Conservation (phyloP, 2,329 filamentous ascomycete species). For the Alternaria burnsii region DNA sequence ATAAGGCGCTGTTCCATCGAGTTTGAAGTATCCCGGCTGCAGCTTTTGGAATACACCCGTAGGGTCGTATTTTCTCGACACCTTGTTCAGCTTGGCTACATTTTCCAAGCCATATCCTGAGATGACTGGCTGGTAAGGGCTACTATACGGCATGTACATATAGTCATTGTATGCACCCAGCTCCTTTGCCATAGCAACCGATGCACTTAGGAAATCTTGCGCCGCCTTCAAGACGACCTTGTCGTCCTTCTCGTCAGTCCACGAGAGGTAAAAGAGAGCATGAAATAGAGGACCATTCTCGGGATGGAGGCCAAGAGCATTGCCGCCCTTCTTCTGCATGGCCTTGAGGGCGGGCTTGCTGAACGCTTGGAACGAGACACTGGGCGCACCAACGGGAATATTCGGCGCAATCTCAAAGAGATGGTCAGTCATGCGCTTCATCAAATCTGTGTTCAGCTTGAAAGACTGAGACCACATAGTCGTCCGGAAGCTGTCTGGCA, state of each 20-base stretch:
- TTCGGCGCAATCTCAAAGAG: constrained; percentile 22
- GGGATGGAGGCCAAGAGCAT: constrained; percentile 33
- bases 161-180: constrained; percentile 18
- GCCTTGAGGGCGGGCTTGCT: constrained; percentile 22
- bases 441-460: constrained; percentile 31
- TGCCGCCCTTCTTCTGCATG: constrained; percentile 37
- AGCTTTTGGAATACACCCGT: constrained; percentile 18
- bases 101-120: constrained; percentile 53
- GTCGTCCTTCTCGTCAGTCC: constrained; percentile 32
- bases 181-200: constrained; percentile 9
- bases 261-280: constrained; percentile 29
- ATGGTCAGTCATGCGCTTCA: constrained; percentile 25
- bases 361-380: constrained; percentile 31
- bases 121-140: constrained; percentile 52
- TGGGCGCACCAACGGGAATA: background rate
- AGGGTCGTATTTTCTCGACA: constrained; percentile 21
- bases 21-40: constrained; percentile 20
- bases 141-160: constrained; percentile 59
- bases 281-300: constrained; percentile 25
- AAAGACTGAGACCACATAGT: constrained; percentile 40
- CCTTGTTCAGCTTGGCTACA: constrained; percentile 21
- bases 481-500: constrained; percentile 27
- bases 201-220: constrained; percentile 18
- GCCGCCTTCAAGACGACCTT: constrained; percentile 23
- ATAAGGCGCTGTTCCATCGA: constrained; percentile 5